These are phyloP conservation scores for Candida insectalens DNA, from an alignment of 805 yeast species.

Conservation along the genomic window DNA sequence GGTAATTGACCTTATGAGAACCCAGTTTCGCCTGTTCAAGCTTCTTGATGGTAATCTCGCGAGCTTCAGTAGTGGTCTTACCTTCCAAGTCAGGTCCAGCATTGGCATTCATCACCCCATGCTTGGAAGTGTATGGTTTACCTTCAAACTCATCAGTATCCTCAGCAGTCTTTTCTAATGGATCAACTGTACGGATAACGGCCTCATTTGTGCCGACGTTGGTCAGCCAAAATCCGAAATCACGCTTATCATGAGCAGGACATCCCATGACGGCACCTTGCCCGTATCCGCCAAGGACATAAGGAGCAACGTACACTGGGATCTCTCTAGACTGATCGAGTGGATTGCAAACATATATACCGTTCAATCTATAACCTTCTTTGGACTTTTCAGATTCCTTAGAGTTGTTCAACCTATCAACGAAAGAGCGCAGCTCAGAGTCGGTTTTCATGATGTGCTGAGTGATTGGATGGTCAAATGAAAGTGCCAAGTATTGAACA, in stretches of 20 bases:
- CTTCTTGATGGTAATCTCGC: slow-evolving; percentile 25
- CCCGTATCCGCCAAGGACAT: slow-evolving; percentile 77
- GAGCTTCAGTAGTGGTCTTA: slow-evolving; percentile 39
- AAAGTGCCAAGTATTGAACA: slow-evolving; percentile 74
- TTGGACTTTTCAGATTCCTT: slow-evolving; percentile 33
- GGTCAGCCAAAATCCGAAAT: slow-evolving; percentile 66
- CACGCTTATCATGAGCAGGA: slow-evolving; percentile 89
- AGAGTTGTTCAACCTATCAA: slow-evolving; percentile 27
- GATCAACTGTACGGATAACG: slow-evolving; percentile 36
- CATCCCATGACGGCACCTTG: slow-evolving; percentile 97
- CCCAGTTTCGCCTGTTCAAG: slow-evolving; percentile 30
- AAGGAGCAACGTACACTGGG: slow-evolving; percentile 87
- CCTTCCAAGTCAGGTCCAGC: slow-evolving; percentile 43
- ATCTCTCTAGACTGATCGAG: slow-evolving; percentile 33
- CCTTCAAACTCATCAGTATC: slow-evolving; percentile 6
- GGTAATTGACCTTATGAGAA: slow-evolving; percentile 37
- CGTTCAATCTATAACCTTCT: slow-evolving; percentile 46
- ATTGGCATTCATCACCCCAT: slow-evolving; percentile 39
- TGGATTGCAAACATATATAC: slow-evolving; percentile 48
- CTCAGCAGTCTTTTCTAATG: slow-evolving; percentile 11
- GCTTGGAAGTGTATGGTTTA: slow-evolving; percentile 28
- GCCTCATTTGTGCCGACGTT: slow-evolving; percentile 39
- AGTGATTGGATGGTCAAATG: slow-evolving; percentile 61
- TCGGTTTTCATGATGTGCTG: slow-evolving; percentile 28
- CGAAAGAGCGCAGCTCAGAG: slow-evolving; percentile 33